Evolutionary conservation across 164 flowering plant genomes (phyloP), one percentile per base, ranked within the genome.

Genomic region (Liriodendron chinense): DNA sequence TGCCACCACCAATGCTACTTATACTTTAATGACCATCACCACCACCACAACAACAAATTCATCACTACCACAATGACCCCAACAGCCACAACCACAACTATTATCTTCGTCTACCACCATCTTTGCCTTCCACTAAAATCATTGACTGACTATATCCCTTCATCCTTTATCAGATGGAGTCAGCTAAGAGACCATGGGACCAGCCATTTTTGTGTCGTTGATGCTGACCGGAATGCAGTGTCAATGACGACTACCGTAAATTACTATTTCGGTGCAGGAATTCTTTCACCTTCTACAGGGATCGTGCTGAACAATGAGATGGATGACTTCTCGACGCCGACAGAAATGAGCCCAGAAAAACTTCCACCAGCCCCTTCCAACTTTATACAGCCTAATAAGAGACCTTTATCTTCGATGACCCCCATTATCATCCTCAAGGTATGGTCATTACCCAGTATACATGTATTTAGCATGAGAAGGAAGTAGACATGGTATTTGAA

Each of bases 351-450:
- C 10, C 83, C 84, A 0, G 94, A 88, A 72, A 80, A 25, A 61
- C 98, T 94, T 66, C 97, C 98, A 74, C 98, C 99, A 7, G 88
- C 94, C 66, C 98, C 98, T 10, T 70, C 96, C 67, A 94, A 96
- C 84, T 94, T 87, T 69, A 87, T 94, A 65, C 62, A 73, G 82
- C 94, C 98, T 18, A 88, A 86, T 65, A 96, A 96, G 81, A 86
- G 98, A 74, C 97, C 99, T 9, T 80, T 96, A 57, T 96, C 99
- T 73, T 91, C 98, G 71, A 94, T 96, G 98, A 89, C 94, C 0
- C 99, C 99, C 0, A 70, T 91, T 48, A 85, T 96, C 50, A 72
- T 96, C 72, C 88, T 89, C 49, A 91, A 91, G 97, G 98, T 92
- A 85, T 9, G 61, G 3, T 16, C 16, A 47, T 26, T 9, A 53